Evolutionary conservation across 2,329 filamentous ascomycete species (phyloP).

Genomic region (Rhinocladiella mackenziei): DNA sequence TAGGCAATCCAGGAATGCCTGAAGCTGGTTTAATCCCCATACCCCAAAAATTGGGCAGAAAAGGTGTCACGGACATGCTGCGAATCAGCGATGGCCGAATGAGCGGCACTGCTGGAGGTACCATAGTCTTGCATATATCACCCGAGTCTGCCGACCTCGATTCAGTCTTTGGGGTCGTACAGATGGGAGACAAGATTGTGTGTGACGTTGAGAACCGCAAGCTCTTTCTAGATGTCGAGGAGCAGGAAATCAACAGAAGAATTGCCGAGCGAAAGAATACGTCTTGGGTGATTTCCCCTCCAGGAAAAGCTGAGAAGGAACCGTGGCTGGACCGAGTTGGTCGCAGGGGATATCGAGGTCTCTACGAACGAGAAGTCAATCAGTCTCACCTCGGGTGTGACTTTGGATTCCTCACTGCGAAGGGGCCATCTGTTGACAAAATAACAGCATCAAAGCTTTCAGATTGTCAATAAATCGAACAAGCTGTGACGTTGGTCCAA

Average conservation of each 20-base stretch:
- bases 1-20: conserved; percentile 53
- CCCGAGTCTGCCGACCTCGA: conserved; percentile 49
- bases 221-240: conserved; percentile 42
- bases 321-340: conserved; percentile 29
- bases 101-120: conserved; percentile 54
- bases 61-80: conserved; percentile 52
- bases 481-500: too few relatives aligned
- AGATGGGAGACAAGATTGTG: conserved; percentile 47
- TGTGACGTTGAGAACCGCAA: conserved; percentile 44
- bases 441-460: too few relatives aligned
- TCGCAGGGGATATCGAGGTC: conserved; percentile 38
- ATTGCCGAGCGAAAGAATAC: conserved; percentile 31
- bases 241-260: conserved; percentile 41
- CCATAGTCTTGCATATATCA: conserved; percentile 52
- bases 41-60: conserved; percentile 45
- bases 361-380: conserved; percentile 43
- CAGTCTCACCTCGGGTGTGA: conserved; percentile 42
- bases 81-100: conserved; percentile 53
- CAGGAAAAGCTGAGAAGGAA: conserved; percentile 1
- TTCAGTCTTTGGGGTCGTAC: conserved; percentile 47
- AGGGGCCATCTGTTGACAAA: conserved; percentile 5
- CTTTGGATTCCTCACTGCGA: conserved; percentile 32
- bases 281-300: background rate
- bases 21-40: conserved; percentile 52
- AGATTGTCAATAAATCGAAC: too few relatives aligned